Evolutionary conservation across 1,139 yeast genomes (phyloP), one percentile per base, ranked within the genome.

Genomic region (Yamadazyma oceani): DNA sequence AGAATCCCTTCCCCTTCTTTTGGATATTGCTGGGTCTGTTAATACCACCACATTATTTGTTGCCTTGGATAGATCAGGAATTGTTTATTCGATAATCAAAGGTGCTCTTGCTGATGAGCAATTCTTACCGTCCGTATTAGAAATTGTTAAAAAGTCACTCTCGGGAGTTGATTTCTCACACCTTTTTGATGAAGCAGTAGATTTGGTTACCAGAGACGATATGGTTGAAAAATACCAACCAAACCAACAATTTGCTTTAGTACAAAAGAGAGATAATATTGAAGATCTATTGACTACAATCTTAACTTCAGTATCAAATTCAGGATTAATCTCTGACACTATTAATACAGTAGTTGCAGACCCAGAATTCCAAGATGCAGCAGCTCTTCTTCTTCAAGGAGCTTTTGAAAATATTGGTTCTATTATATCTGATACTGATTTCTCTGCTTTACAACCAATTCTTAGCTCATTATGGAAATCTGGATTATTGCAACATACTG

Each of bases 271-370:
- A 53, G 66, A 60, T 46, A 63, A 64, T 40, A 48, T 64, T 34
- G 62, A 58, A 43, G 66, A 63, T 38, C 59, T 64, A 42, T 50
- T 62, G 21, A 54, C 60, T 19, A 64, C 69, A n/a, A 52, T 64
- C 21, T 53, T 64, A 36, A 36, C 54, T 1, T 51, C 68, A 2
- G 55, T 63, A 36, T 59, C 53, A 31, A 48, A 58, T 46, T 61
- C 67, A 3, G 62, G 63, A 7, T 51, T 64, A 34, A 37, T 64
- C 32, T 55, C 51, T 32, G 58, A 52, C 28, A 61, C 67, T 25
- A 41, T 64, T 28, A 37, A 45, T 35, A 45, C 53, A 10, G 55
- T 64, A 43, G 52, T 64, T 27, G 50, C 57, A n/a, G 53, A 60
- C 44, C 46, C 55, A 4, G 39, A 49, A 36, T 64, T 64, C 50